phyloP scores from a whole-genome alignment of 352 stramenopile genomes.

The Phytophthora brassicae region DNA sequence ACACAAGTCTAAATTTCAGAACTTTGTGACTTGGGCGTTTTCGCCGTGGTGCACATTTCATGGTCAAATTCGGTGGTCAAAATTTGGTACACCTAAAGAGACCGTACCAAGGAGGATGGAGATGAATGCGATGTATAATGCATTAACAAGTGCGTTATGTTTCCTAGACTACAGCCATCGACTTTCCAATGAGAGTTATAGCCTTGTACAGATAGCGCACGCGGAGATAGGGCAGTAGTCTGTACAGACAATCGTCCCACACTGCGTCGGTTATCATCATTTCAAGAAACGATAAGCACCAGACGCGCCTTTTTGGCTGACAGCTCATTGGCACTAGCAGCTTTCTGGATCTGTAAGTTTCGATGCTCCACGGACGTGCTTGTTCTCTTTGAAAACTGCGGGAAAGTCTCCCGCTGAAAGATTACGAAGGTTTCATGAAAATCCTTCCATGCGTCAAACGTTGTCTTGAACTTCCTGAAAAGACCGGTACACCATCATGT shows the following conservation, averaged over 20 bases:
- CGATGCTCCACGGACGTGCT: neutral
- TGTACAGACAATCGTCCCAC: slow-evolving; percentile 2
- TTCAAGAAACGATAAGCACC: slow-evolving; percentile 10
- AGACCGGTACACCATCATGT: neutral
- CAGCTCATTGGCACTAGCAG: neutral
- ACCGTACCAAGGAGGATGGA: no score
- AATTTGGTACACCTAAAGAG: neutral
- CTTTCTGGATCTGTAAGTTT: neutral
- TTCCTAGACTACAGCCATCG: neutral
- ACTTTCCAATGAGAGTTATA: neutral
- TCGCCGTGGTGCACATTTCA: neutral
- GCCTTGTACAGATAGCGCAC: slow-evolving; percentile 5
- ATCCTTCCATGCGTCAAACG: slow-evolving; percentile 1
- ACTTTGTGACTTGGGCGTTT: neutral
- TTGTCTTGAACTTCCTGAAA: neutral
- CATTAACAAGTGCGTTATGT: no score
- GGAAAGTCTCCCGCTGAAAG: slow-evolving; percentile 4
- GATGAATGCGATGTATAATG: no score
- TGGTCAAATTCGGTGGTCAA: neutral
- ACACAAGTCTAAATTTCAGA: neutral
- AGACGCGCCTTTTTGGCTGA: neutral
- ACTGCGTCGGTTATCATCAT: neutral
- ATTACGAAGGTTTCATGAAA: neutral
- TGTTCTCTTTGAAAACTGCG: slow-evolving; percentile 6
- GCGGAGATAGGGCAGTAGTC: neutral